Evolutionary conservation across 2,329 filamentous ascomycete species (phyloP), one percentile per base, ranked within the genome.

Genomic region (Mycosphaerelloides madeirae): DNA sequence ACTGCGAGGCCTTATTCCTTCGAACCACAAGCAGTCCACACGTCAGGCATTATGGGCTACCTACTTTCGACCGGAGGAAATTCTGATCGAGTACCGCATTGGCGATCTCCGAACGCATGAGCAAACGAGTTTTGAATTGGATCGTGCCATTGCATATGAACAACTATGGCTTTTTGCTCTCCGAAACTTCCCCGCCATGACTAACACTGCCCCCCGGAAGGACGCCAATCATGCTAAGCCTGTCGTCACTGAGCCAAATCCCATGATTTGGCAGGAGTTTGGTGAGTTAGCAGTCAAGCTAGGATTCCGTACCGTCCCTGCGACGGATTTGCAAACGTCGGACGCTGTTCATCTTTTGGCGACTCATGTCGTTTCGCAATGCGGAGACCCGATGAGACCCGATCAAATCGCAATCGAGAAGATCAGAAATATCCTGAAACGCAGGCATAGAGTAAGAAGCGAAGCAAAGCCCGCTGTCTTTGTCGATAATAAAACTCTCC

Each of bases 121-220:
- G 14, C n/a, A 9, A 14, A 18, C 14, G 13, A 28, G 14, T 12
- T 29, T 35, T 11, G 37, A 42, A n/a, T 5, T 16, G 6, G 41
- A 36, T 16, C 28, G 31, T 3, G 12, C 13, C 20, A 7, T 45
- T 31, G 32, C 36, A 19, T 50, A 50, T 38, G 37, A 37, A 29
- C 41, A 50, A 35, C 38, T 53, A 18, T 53, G 44, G 50, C 44
- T 50, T 6, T 50, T 48, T 25, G 43, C 41, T n/a, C 19, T 53
- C 11, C 42, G 47, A 9, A 18, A 50, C 41, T 50, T 53, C 31
- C 25, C 38, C 12, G n/a, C 42, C 5, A 34, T 53, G 36, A 37
- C 18, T 14, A 44, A 41, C 16, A 36, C 38, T 19, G 43, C 43
- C 28, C 31, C 44, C 15, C 25, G 41, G 13, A 50, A 50, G 33